These are phyloP conservation scores for Sherardia arvensis DNA, from an alignment of 257 asterid genomes.

Conservation along the genomic window DNA sequence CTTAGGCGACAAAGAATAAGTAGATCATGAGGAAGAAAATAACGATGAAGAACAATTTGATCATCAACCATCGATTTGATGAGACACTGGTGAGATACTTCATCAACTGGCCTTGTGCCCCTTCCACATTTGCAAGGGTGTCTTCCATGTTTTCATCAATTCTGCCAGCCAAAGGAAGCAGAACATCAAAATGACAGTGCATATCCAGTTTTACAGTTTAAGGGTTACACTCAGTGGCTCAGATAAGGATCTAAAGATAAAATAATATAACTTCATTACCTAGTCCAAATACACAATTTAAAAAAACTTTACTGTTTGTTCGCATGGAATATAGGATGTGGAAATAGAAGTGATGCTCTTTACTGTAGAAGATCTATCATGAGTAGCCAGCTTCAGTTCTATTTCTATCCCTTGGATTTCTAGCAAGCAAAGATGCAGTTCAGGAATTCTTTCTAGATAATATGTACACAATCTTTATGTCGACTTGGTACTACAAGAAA, in stretches of 20 bases:
- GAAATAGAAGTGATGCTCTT: background rate
- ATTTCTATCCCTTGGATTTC: background rate
- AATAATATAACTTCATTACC: background rate
- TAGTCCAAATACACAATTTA: background rate
- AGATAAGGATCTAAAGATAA: background rate
- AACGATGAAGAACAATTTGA: conserved; percentile 60
- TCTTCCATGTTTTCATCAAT: conserved; percentile 87
- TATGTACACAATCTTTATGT: background rate
- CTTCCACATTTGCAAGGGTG: conserved; percentile 67
- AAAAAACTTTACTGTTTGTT: background rate
- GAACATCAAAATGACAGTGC: conserved; percentile 2
- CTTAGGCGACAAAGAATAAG: conserved; percentile 56
- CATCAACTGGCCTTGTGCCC: conserved; percentile 62
- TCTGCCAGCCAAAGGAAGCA: conserved; percentile 26
- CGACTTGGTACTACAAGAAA: background rate
- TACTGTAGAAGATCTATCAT: background rate
- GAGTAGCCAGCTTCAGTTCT: background rate
- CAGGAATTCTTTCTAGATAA: background rate
- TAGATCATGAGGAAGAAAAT: conserved; percentile 54
- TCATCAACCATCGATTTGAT: conserved; percentile 77
- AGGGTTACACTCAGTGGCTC: background rate
- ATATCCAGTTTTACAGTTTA: background rate
- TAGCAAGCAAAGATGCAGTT: background rate
- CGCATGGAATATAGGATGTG: background rate
- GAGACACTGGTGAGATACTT: conserved; percentile 60